phyloP scores from a whole-genome alignment of 2,329 filamentous ascomycete genomes.

The Stagonosporopsis vannaccii region DNA sequence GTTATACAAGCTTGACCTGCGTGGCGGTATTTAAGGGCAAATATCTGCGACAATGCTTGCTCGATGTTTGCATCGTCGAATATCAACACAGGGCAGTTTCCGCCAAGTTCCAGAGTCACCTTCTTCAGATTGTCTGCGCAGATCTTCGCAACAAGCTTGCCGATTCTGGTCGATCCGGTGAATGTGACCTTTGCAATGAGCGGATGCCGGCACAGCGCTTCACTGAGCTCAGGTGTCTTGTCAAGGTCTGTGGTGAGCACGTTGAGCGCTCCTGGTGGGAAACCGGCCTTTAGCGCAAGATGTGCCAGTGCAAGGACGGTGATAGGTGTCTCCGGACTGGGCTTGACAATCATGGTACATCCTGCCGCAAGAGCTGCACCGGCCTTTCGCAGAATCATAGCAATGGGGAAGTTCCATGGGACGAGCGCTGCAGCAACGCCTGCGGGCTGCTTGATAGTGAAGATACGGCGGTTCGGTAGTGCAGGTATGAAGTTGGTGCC shows the following conservation, averaged over 20 bases:
- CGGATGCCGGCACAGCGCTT: conserved; percentile 64
- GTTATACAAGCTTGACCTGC: conserved; percentile 71
- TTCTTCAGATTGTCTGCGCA: conserved; percentile 70
- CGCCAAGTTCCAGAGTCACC: conserved; percentile 68
- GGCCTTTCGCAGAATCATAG: conserved; percentile 72
- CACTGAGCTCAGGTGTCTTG: conserved; percentile 62
- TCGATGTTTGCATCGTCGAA: conserved; percentile 71
- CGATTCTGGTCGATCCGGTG: conserved; percentile 65
- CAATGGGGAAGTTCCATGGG: conserved; percentile 76
- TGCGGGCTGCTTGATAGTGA: conserved; percentile 78
- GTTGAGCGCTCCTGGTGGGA: conserved; percentile 67
- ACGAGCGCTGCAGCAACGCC: conserved; percentile 73
- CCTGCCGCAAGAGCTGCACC: conserved; percentile 73
- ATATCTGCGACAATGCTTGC: conserved; percentile 57
- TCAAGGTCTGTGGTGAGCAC: conserved; percentile 67
- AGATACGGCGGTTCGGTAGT: conserved; percentile 67
- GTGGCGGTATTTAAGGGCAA: conserved; percentile 63
- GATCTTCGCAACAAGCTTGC: conserved; percentile 67
- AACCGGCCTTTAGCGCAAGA: conserved; percentile 51
- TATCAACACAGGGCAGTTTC: conserved; percentile 70
- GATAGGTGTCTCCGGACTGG: conserved; percentile 52
- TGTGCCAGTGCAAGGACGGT: conserved; percentile 49
- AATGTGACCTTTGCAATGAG: conserved; percentile 69
- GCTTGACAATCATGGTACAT: conserved; percentile 71
- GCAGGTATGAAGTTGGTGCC: conserved; percentile 68